Evolutionary conservation across 805 yeast genomes (phyloP).

Genomic region (Millerozyma miso): DNA sequence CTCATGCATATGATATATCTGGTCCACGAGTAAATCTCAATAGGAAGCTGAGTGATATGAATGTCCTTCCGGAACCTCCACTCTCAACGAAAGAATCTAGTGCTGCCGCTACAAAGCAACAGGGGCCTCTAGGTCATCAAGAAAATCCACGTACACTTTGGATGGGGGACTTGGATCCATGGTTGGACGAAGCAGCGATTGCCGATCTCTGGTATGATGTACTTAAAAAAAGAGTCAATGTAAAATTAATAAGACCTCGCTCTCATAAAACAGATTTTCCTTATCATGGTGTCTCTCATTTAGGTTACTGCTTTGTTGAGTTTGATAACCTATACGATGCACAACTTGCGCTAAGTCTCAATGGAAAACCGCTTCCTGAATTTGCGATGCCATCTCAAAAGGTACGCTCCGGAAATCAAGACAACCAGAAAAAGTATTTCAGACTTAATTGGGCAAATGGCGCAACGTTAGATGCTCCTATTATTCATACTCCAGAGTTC

Average conservation of each 20-base stretch:
- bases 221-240: conserved; percentile 52
- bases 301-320: conserved; percentile 77
- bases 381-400: conserved; percentile 43
- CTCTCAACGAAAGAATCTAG: conserved; percentile 34
- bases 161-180: conserved; percentile 87
- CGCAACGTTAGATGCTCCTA: conserved; percentile 68
- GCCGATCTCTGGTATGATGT: conserved; percentile 55
- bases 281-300: conserved; percentile 27
- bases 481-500: conserved; percentile 70
- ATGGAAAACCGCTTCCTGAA: conserved; percentile 64
- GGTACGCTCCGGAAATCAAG: conserved; percentile 37
- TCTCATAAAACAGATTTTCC: conserved; percentile 17
- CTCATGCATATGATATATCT: neutral
- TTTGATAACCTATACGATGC: conserved; percentile 68
- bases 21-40: neutral
- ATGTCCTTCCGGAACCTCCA: conserved; percentile 39
- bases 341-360: conserved; percentile 59
- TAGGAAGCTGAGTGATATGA: neutral
- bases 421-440: conserved; percentile 55
- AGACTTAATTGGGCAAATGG: conserved; percentile 83
- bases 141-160: conserved; percentile 69
- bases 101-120: conserved; percentile 21
- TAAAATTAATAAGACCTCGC: conserved; percentile 58
- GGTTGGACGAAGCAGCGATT: conserved; percentile 63
- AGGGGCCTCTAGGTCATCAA: conserved; percentile 9